A percentile compares a stretch with the other conserved stretches of the same genome.
Evolutionary conservation across 306 rosid species (phyloP).

Genomic region (Echinosophora koreensis): DNA sequence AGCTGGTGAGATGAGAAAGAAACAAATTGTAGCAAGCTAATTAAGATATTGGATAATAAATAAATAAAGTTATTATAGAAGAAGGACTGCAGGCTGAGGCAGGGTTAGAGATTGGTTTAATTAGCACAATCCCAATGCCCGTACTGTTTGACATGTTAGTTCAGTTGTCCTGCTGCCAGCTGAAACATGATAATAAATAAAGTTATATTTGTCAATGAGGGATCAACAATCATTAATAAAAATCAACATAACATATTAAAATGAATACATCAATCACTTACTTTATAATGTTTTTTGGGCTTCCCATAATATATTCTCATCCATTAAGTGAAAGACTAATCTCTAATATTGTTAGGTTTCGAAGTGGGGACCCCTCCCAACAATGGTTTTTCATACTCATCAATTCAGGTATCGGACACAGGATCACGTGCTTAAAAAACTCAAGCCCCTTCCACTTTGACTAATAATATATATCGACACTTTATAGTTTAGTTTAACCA

Average conservation of each 20-base stretch:
- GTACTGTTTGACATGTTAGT: constrained; percentile 47
- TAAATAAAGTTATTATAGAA: not conserved
- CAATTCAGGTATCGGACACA: no score
- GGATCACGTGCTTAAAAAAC: no score
- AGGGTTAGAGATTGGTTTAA: not conserved
- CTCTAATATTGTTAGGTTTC: no score
- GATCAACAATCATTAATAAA: constrained; percentile 18
- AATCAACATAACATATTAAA: not conserved
- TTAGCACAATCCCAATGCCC: constrained; percentile 44
- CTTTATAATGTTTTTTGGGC: no score
- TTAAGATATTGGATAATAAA: not conserved
- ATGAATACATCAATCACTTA: not conserved
- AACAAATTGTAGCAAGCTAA: constrained; percentile 18
- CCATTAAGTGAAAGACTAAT: no score
- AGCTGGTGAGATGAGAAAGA: not conserved
- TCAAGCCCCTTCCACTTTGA: no score
- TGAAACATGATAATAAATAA: constrained; percentile 27
- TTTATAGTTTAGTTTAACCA: not conserved
- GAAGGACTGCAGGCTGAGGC: not conserved
- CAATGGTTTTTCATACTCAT: no score
- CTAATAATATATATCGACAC: no score
- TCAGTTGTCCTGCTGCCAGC: constrained; percentile 43
- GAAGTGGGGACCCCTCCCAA: no score
- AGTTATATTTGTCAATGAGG: not conserved
- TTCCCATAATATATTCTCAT: no score